These are phyloP conservation scores for Suillus plorans DNA, from an alignment of 768 basidiomycete species.

Conservation along the genomic window DNA sequence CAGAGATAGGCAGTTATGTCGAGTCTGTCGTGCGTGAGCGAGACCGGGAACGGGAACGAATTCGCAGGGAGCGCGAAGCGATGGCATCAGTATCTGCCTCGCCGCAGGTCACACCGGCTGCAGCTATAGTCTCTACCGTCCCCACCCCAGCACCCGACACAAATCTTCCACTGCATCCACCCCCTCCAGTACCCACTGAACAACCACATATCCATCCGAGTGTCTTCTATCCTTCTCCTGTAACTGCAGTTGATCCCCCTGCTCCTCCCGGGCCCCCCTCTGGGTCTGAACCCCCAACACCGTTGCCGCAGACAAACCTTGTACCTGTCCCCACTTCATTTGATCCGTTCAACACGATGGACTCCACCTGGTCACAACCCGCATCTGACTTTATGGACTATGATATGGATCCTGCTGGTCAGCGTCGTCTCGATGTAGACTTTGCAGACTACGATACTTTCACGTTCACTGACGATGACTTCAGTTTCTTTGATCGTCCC, in stretches of 20 bases:
- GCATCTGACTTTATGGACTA: slow-evolving; percentile 37
- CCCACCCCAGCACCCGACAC: slow-evolving; percentile 11
- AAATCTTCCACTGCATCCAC: slow-evolving; percentile 14
- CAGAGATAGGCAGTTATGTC: slow-evolving; percentile 67
- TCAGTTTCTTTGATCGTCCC: slow-evolving; percentile 80
- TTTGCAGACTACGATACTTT: slow-evolving; percentile 55
- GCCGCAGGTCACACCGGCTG: slow-evolving; percentile 16
- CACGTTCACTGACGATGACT: slow-evolving; percentile 76
- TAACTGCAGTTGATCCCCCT: slow-evolving; percentile 26
- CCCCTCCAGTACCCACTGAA: slow-evolving; percentile 18
- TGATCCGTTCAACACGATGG: slow-evolving; percentile 44
- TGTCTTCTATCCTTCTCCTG: slow-evolving; percentile 60
- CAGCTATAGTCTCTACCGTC: slow-evolving; percentile 11
- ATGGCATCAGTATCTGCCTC: slow-evolving; percentile 29
- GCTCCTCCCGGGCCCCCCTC: slow-evolving; percentile 10
- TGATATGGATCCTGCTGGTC: slow-evolving; percentile 32
- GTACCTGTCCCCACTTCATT: slow-evolving; percentile 28
- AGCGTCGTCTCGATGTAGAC: slow-evolving; percentile 37
- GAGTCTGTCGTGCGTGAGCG: slow-evolving; percentile 75
- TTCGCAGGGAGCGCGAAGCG: slow-evolving; percentile 64
- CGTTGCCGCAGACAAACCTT: slow-evolving; percentile 12
- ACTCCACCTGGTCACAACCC: slow-evolving; percentile 40
- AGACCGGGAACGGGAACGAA: slow-evolving; percentile 73
- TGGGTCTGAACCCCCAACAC: slow-evolving; percentile 18
- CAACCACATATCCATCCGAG: slow-evolving; percentile 14